Conservation (phyloP, 441 rosid genomes). For the Pelargonium citronellum region DNA sequence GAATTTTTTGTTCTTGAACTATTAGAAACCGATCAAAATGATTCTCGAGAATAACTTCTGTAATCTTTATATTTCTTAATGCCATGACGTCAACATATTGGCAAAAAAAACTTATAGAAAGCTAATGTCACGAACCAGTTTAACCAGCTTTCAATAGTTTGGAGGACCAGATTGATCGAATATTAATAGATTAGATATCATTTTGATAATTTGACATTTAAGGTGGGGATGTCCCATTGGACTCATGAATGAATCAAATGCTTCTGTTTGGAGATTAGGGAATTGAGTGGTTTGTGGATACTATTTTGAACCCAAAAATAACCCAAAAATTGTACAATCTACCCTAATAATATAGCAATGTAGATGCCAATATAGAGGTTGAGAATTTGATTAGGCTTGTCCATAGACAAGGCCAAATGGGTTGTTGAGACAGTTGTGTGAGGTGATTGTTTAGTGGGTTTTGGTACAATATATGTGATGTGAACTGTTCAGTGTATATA, state of each 20-base stretch:
- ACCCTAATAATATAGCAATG: neutral
- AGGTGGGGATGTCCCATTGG: conserved; percentile 5
- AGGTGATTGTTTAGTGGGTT: neutral
- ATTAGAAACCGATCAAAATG: too few species aligned
- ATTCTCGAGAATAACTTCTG: too few species aligned
- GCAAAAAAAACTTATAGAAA: too few species aligned
- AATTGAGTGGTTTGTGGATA: neutral
- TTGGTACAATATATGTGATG: neutral
- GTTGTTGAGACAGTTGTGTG: neutral
- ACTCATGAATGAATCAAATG: conserved; percentile 2
- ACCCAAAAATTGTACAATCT: neutral
- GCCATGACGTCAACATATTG: too few species aligned
- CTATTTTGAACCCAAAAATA: neutral
- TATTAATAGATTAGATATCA: too few species aligned
- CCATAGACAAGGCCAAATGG: neutral
- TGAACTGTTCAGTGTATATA: neutral
- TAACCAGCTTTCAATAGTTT: too few species aligned
- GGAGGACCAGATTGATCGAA: too few species aligned
- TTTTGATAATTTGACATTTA: too few species aligned
- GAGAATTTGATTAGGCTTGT: neutral
- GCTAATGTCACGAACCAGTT: too few species aligned
- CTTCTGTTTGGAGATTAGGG: neutral
- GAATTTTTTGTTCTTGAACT: too few species aligned
- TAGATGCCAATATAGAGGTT: neutral
- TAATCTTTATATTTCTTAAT: too few species aligned